Evolutionary conservation across 139 green algal species (phyloP), one percentile per base, ranked within the genome.

Genomic region (Limnomonas spitsbergensis): DNA sequence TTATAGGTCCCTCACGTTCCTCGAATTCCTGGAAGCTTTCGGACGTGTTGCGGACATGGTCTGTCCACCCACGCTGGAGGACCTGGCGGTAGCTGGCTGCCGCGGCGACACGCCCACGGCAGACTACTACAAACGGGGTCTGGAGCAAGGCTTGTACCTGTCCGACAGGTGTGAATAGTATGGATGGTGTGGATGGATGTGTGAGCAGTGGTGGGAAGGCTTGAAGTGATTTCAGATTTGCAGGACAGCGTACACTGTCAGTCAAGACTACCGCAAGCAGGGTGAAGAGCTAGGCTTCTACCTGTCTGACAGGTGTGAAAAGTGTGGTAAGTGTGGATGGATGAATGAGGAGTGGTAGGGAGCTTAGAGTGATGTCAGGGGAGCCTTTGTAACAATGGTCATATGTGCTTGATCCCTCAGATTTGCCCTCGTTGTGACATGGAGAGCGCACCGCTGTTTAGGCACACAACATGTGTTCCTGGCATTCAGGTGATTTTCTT

Each of bases 21-120:
- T 87, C 1, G 90, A 94, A 77, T 92, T 94, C 66, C 74, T 93
- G 72, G 90, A 94, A 78, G 87, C 84, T 1, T 73, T 94, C 14
- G 90, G 79, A 2, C 84, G 88, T 40, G 77, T 90, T 6, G 89
- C 89, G 2, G 89, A 94, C 75, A 83, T 87, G 66, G 93, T 93
- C 77, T 75, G 39, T 36, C 80, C 92, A 52, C 90, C 90, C 38
- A 79, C 80, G 35, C 53, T 42, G 26, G 47, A 26, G 7, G 79
- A 85, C 26, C 38, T 87, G 27, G 69, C 69, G 4, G 74, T 70
- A 31, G 37, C 70, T 32, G 85, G 88, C 32, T 91, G 34, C 40
- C 69, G 38, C 4, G 37, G 35, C 36, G 4, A 39, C 56, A 40
- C 69, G 40, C 77, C 77, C 69, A 82, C 77, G 27, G 53, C 67